A percentile compares a stretch with the other conserved stretches of the same genome.
Evolutionary conservation across 2,329 filamentous ascomycete genomes (phyloP).

Genomic region (Paecilomyces dactylethromorphus): DNA sequence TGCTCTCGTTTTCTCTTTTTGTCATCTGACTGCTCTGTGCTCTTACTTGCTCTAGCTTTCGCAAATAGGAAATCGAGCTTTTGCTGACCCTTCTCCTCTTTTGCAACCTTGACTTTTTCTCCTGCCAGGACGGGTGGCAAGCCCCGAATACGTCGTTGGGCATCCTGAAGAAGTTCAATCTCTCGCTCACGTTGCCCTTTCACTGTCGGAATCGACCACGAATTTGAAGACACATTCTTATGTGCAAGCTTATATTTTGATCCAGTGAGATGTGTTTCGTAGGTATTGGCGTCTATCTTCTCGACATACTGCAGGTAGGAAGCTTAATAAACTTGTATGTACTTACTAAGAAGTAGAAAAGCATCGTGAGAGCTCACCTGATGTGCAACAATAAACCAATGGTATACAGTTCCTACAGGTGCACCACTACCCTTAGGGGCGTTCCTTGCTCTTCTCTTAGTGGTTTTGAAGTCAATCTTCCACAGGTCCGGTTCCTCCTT

Average conservation of each 20-base stretch:
- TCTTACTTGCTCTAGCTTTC: conserved; percentile 5
- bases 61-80: conserved; percentile 24
- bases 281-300: conserved; percentile 30
- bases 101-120: conserved; percentile 26
- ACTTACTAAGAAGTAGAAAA: not conserved
- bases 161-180: conserved; percentile 26
- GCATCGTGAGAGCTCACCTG: conserved; percentile 15
- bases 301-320: conserved; percentile 19
- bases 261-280: conserved; percentile 26
- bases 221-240: conserved; percentile 18
- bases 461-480: conserved; percentile 25
- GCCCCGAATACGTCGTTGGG: conserved; percentile 23
- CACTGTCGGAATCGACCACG: conserved; percentile 29
- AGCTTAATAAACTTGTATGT: not conserved
- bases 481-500: conserved; percentile 30
- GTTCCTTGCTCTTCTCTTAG: conserved; percentile 22
- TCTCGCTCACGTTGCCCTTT: conserved; percentile 27
- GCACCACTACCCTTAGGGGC: conserved; percentile 28
- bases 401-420: conserved; percentile 27
- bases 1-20: conserved; percentile 15
- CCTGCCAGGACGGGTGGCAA: conserved; percentile 24
- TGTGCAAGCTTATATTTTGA: conserved; percentile 32
- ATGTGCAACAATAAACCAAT: conserved; percentile 28
- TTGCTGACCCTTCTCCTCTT: conserved; percentile 24
- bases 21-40: not conserved